Base-by-base conservation (phyloP, 495 filamentous ascomycete genomes). In the Neurospora sp. region DNA sequence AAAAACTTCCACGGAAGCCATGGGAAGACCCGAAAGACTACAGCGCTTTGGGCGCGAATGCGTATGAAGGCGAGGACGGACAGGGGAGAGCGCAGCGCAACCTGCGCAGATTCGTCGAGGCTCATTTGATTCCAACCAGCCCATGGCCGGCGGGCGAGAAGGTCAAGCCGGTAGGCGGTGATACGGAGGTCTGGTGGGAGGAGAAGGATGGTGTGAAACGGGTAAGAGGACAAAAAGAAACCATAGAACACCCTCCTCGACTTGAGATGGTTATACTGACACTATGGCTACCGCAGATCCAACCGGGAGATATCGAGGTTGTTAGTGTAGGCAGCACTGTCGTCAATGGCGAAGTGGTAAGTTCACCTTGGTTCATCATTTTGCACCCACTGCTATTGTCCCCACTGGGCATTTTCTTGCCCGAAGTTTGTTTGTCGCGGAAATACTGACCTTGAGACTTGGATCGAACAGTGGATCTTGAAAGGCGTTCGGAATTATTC, bases 21-120 rank as follows among this genome's bases (percentile, higher is more conserved):
- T 99, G 96, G 96, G 95, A 99, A 77, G 90, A 96, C 75, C 90
- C 93, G 0, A 82, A 88, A 46, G 96, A 99, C 72, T 97, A 97
- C 79, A 83, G 82, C 4, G 83, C 83, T 8, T 84, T 93, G 20
- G 95, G 95, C 0, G 84, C 88, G n/a, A 80, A 90, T 40, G 94
- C 93, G 5, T 98, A 98, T 79, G 88, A 92, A 42, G 96, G 96
- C 0, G 81, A 86, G 0, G 89, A 88, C 16, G 96, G 96, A 0
- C 90, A 92, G 73, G 92, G 95, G 72, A 85, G 94, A 37, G 95
- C 96, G 3, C 87, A 89, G 48, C 84, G 82, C 72, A 99, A 99
- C 78, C 77, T 98, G 78, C 87, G 89, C 78, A 84, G 88, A 42
- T 98, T 98, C 81, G 93, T 96, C 0, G 92, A 97, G 83, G 91